phyloP scores from a whole-genome alignment of 2,329 filamentous ascomycete species.

The Coleophoma crateriformis region DNA sequence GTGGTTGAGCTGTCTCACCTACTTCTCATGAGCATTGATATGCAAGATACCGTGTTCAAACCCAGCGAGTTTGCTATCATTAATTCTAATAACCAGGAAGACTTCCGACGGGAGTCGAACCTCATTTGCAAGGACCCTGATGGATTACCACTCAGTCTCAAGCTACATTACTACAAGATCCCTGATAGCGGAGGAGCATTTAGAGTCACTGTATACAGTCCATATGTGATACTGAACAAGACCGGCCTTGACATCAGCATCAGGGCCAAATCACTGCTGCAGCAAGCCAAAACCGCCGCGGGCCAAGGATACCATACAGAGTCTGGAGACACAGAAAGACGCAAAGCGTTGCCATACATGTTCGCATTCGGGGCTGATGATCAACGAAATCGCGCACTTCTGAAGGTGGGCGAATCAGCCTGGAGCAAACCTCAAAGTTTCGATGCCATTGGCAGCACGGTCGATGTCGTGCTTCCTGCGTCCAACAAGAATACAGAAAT shows the following conservation, averaged over 20 bases:
- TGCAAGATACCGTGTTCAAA: slow-evolving; percentile 94
- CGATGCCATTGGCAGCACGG: slow-evolving; percentile 90
- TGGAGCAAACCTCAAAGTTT: slow-evolving; percentile 99
- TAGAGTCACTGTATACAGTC: slow-evolving; percentile 90
- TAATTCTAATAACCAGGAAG: slow-evolving; percentile 81
- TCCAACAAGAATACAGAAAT: slow-evolving; percentile 69
- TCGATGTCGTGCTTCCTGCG: slow-evolving; percentile 80
- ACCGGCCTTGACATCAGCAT: slow-evolving; percentile 86
- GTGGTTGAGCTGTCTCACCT: slow-evolving; percentile 95
- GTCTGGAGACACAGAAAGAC: slow-evolving; percentile 43
- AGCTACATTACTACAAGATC: slow-evolving; percentile 84
- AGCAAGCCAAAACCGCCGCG: slow-evolving; percentile 76
- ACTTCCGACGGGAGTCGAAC: slow-evolving; percentile 78
- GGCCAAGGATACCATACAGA: slow-evolving; percentile 62
- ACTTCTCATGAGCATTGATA: slow-evolving; percentile 85
- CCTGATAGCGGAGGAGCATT: slow-evolving; percentile 93
- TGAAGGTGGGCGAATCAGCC: slow-evolving; percentile 82
- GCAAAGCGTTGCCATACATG: slow-evolving; percentile 87
- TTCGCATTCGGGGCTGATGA: slow-evolving; percentile 90
- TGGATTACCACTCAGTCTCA: slow-evolving; percentile 72
- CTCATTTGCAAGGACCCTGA: slow-evolving; percentile 81
- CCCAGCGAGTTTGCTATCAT: slow-evolving; percentile 96
- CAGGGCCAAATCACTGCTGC: slow-evolving; percentile 82
- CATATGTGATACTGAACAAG: slow-evolving; percentile 92
- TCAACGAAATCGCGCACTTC: slow-evolving; percentile 79